Base-by-base conservation (phyloP, 1,284 basidiomycete species). In the Trichosporon sp. region DNA sequence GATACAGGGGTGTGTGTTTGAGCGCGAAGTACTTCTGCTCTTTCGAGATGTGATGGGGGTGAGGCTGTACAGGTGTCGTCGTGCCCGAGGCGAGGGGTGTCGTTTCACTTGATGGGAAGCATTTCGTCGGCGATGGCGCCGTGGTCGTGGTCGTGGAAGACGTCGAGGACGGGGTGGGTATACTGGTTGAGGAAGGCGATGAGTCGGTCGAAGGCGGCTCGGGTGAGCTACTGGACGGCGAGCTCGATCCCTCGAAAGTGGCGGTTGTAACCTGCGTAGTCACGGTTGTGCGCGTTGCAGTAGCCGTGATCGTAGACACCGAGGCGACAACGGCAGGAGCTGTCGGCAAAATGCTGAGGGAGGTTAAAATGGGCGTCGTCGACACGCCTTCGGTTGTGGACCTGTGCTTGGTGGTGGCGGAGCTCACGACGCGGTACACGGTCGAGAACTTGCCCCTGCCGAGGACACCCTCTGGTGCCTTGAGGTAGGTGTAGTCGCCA, bases 1-100 rank as follows among this genome's bases (percentile, higher is more conserved):
- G 85, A 69, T 86, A 85, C 21, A 88, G 80, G 3, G 86, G 85
- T 2, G 87, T 88, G 75, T 87, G 86, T 72, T 88, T 87, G 75
- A 88, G 80, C 0, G 86, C 86, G 73, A 83, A 86, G 83, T 85
- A 65, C 27, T 66, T 64, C 18, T 9, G 56, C 72, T 8, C 27
- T 13, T 32, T 21, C n/a, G 47, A 25, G 5, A 3, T 29, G n/a
- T 60, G 6, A 31, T 58, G 56, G 18, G 13, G 56, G 29, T 60
- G 56, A 31, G 29, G 56, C 15, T 31, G 56, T 32, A 60, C 56
- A 32, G 56, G 56, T 13, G 56, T 60, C 56, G 56, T 60, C 29
- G 15, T 18, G 21, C 56, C 56, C 6, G 56, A 60, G 21, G 29
- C 56, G 3, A 60, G 27, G 11, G 56, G 56, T 15, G 56, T 60